These are phyloP conservation scores for Puccinia brachypodii DNA, from an alignment of 1,284 basidiomycete genomes.

Conservation along the genomic window DNA sequence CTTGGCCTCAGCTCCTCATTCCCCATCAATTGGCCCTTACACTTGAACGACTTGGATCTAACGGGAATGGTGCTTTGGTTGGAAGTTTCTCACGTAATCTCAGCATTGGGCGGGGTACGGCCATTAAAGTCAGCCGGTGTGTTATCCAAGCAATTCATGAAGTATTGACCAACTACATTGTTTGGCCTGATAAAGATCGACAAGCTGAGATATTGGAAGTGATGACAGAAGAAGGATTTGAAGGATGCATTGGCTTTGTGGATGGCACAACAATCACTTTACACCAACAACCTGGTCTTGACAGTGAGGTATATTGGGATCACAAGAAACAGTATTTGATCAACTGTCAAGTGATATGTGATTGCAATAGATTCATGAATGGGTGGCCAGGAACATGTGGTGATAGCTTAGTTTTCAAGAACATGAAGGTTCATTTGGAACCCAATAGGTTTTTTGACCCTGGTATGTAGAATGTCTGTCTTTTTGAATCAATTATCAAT, in stretches of 20 bases:
- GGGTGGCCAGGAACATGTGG: conserved; percentile 16
- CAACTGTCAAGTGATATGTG: conserved; percentile 14
- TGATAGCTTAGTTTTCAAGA: neutral
- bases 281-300: neutral
- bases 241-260: neutral
- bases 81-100: neutral
- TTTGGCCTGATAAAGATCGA: neutral
- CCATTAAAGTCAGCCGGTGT: neutral
- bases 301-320: conserved; percentile 14
- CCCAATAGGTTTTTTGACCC: too few species aligned
- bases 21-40: conserved; percentile 4
- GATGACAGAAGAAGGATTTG: conserved; percentile 5
- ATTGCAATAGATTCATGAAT: conserved; percentile 11
- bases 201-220: neutral
- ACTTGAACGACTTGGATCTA: conserved; percentile 8
- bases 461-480: neutral
- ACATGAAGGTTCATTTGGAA: neutral
- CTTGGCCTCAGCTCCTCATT: neutral
- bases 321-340: conserved; percentile 12
- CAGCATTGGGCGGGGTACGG: neutral
- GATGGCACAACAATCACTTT: neutral
- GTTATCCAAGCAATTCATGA: neutral
- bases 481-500: neutral
- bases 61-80: conserved; percentile 9
- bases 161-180: neutral